Base-by-base conservation (phyloP, 116 monocot genomes). In the Iris pallida region DNA sequence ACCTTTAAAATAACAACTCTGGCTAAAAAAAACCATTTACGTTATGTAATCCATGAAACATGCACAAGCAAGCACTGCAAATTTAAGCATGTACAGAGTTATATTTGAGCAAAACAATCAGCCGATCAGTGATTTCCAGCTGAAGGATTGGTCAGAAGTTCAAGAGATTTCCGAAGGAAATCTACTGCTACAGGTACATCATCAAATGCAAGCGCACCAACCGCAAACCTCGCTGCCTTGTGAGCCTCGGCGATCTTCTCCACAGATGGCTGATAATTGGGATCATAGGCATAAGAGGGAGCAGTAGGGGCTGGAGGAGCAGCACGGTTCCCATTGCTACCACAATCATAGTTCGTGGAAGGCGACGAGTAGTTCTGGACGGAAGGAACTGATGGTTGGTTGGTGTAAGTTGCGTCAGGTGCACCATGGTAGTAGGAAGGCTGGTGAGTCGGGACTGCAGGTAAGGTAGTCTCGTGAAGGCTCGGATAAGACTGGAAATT, bases 221-320 rank as follows among this genome's bases (percentile, higher is more conserved):
- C 93, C 15, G 97, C 97, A 77, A 92, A 92, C 71, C 88, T 85
- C 0, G 97, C 97, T 42, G 92, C 90, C 65, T 92, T 97, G 48
- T 97, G 97, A 60, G 97, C 97, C 59, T 97, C 97, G 9, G 90
- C 48, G 65, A 97, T 90, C 77, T 90, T 97, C 65, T 97, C 97
- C 30, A 83, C 81, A 5, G 87, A 57, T 16, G 97, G 97, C 76
- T 82, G 85, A 72, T 97, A 97, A 68, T 69, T 87, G 71, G 77
- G 80, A 63, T 97, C 93, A 51, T 97, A 92, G 30, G 57, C 75
- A 66, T 87, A 92, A 53, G 54, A 43, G 8, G 40, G 6, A 20
- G 61, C 10, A 10, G 43, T 13, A 10, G 61, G 19, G 7, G 19
- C 10, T 42, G 67, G 71, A 0, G 78, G 78, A 4, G 71, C 47